Evolutionary conservation across 2,329 filamentous ascomycete species (phyloP), one percentile per base, ranked within the genome.

Genomic region (Botrytis elliptica): DNA sequence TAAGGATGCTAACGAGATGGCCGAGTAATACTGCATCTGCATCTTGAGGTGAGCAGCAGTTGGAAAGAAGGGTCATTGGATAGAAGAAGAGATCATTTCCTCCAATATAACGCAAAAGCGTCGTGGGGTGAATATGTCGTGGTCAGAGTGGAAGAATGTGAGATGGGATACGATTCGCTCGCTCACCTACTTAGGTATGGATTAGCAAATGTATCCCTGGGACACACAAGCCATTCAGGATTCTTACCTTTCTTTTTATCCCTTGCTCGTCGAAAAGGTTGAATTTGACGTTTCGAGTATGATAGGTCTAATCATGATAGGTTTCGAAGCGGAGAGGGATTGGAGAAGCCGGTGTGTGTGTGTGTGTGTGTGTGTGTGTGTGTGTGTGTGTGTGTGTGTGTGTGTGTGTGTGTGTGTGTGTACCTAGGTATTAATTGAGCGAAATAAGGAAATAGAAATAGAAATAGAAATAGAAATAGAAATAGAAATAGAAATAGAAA

Each of bases 221-320:
- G 33, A 40, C 22, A 67, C 64, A 66, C 64, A 52, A 67, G 44
- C 64, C 64, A 67, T 52, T 67, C 64, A 67, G 64, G 64, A 25
- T 67, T 52, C 64, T 67, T 67, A 49, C 33, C 52, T 42, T 42
- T 62, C 52, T 60, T 42, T 40, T 46, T 7, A n/a, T n/a, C 46
- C 57, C 67, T 46, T 52, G 64, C 18, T 22, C 52, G 52, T 29
- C 6, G 52, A 52, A 46, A 49, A 25, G 42, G 42, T 65, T 65
- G 33, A 22, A 20, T 60, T 33, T 60, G 38, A 38, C 22, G 20
- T n/a, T 18, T 52, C 8, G 9, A n/a, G 29, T 25, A 1, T 67
- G 44, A 67, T 38, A 52, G 64, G 44, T 38, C 12, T 55, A 18
- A 29, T 18, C 16, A 18, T 29, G n/a, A 29, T 8, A 8, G 9